Evolutionary conservation across 352 stramenopile genomes (phyloP), one percentile per base, ranked within the genome.

Genomic region (Phytophthora citrophthora): DNA sequence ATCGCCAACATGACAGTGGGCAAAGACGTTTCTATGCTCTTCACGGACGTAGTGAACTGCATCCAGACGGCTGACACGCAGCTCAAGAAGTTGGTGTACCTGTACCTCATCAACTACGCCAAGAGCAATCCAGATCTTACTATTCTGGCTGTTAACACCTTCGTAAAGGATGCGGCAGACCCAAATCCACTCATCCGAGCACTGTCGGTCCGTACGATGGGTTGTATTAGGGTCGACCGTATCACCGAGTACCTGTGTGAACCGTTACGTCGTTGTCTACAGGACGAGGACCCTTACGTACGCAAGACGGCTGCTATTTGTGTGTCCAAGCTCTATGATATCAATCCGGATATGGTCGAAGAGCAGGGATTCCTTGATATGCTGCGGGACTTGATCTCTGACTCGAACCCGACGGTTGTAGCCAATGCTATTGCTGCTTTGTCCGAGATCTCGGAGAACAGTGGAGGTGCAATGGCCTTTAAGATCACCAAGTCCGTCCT

Each of bases 51-150:
- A 10, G 86, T 99, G 16, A 99, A 99, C 77, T 99, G 97, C 82
- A 99, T 99, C 64, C 97, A 99, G 72, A 99, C 97, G 15, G 90
- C 90, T 23, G 98, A 99, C 71, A 98, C 98, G 67, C 97, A 99
- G 73, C 76, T 99, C 39, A 99, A 99, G 78, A 99, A 99, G 70
- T 83, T 99, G 15, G 97, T 99, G 45, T 99, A 99, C 76, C 72
- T 99, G 16, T 99, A 99, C 75, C 77, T 99, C 38, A 99, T 99
- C 78, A 99, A 99, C 85, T 99, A 99, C 79, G 97, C 98, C 76
- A 99, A 99, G 87, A 98, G 90, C 64, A 98, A 99, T 64, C 97
- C 97, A 10, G 98, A 99, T 61, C 76, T 99, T 48, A 99, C 98
- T n/a, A 92, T 99, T 46, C 79, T 99, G 54, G 97, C 97, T 9